Conservation (phyloP, 805 yeast species). For the Isabelozyma heimii region DNA sequence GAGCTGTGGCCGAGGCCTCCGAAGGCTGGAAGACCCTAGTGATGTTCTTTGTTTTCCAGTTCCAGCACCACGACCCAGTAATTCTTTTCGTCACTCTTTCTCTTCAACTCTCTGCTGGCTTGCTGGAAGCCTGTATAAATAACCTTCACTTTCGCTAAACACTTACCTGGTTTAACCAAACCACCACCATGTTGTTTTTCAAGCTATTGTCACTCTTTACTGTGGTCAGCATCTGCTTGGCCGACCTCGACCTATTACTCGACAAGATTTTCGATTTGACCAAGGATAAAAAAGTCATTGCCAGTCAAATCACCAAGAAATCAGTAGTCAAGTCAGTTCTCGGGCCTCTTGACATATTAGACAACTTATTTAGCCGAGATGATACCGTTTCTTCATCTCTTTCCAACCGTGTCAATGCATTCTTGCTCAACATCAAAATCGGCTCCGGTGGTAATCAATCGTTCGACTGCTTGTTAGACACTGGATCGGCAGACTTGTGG, state of each 20-base stretch:
- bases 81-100: background rate
- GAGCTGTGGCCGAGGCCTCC: background rate
- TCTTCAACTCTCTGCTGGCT: background rate
- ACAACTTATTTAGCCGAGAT: background rate
- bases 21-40: too few relatives aligned
- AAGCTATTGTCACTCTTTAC: background rate
- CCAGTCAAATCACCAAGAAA: background rate
- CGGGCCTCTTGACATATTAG: background rate
- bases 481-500: slow-evolving; percentile 3
- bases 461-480: background rate
- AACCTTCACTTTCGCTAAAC: background rate
- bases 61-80: background rate
- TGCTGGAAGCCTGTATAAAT: background rate
- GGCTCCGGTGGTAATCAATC: background rate
- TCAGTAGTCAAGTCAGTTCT: background rate
- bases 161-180: background rate
- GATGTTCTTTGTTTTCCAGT: background rate
- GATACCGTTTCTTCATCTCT: background rate
- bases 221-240: background rate
- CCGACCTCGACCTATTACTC: background rate
- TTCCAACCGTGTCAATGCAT: background rate
- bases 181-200: background rate
- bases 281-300: background rate
- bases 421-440: background rate
- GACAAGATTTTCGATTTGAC: background rate